Conservation (phyloP, 345 rosid species). For the sweet orange (Citrus sinensis) region DVS_A1.0 CM039162.1:32804001-32804500, state of each 20-base stretch:
- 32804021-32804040: constrained; percentile 89
- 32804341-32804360: background rate
- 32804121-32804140: constrained; percentile 50
- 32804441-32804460: background rate
- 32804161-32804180: constrained; percentile 74
- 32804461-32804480: background rate
- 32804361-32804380: background rate
- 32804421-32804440: constrained; percentile 1
- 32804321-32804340: background rate
- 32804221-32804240: background rate
- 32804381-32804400: background rate
- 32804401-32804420: too few relatives aligned
- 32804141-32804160: constrained; percentile 70
- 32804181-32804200: constrained; percentile 2
- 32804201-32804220: background rate
- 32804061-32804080: constrained; percentile 74
- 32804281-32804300: background rate
- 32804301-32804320: background rate
- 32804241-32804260: background rate
- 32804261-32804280: too few relatives aligned
- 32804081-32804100: constrained; percentile 86
- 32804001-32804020: constrained; percentile 90
- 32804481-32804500: background rate
- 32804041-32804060: constrained; percentile 87
- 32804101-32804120: constrained; percentile 83